These are phyloP conservation scores for Cercospora sp. DNA, from an alignment of 2,329 filamentous ascomycete species.

Conservation along the genomic window DNA sequence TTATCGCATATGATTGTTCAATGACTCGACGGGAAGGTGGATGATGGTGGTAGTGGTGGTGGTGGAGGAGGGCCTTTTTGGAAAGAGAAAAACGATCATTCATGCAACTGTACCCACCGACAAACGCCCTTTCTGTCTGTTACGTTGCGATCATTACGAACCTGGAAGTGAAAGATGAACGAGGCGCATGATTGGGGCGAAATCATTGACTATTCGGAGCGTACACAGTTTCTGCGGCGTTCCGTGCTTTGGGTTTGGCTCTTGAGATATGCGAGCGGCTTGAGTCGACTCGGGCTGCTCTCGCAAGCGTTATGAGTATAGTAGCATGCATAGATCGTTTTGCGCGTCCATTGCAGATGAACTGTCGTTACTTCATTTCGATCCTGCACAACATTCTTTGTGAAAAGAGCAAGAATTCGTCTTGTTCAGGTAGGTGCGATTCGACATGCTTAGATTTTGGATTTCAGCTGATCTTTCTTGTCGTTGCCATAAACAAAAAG, in stretches of 20 bases:
- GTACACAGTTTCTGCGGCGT: not conserved
- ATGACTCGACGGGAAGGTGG: not conserved
- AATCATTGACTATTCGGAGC: not conserved
- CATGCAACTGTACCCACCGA: not conserved
- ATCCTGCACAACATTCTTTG: not conserved
- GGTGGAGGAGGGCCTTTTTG: not conserved
- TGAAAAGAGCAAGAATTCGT: not conserved
- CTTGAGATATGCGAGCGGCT: not conserved
- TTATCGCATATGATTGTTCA: conserved; percentile 3
- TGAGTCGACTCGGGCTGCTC: not conserved
- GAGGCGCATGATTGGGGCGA: not conserved
- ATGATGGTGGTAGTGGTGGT: not conserved
- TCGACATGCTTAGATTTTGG: not conserved
- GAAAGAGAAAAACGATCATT: conserved; percentile 2
- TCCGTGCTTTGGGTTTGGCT: not conserved
- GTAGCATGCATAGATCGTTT: not conserved
- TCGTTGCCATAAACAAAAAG: not conserved
- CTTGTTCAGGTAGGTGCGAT: not conserved
- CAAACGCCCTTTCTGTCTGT: not conserved
- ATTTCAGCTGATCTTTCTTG: not conserved
- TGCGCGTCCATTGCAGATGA: not conserved
- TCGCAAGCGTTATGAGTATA: not conserved
- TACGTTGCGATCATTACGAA: not conserved
- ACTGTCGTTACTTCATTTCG: not conserved
- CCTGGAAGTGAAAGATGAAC: not conserved